Evolutionary conservation across 2,329 filamentous ascomycete species (phyloP).

Genomic region (Colletotrichum scovillei): DNA sequence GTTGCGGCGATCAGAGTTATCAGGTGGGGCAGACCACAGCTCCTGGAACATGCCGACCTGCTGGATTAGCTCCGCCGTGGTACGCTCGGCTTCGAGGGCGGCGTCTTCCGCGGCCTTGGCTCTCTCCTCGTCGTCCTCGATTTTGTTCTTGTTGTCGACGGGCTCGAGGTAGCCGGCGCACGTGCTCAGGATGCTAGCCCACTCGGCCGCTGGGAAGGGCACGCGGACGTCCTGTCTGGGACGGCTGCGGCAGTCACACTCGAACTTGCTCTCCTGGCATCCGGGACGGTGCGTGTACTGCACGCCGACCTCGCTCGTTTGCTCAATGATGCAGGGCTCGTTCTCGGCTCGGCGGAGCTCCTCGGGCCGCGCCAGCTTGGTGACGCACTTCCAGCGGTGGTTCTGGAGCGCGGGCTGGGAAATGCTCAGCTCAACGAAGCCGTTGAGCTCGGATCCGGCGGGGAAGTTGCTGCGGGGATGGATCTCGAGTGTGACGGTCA

Average conservation of each 20-base stretch:
- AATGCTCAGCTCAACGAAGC: constrained; percentile 69
- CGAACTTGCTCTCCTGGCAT: constrained; percentile 58
- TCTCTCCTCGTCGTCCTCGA: constrained; percentile 39
- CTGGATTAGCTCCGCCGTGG: constrained; percentile 62
- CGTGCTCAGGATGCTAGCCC: constrained; percentile 68
- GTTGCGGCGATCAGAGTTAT: constrained; percentile 45
- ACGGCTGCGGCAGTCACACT: constrained; percentile 63
- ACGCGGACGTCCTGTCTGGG: constrained; percentile 63
- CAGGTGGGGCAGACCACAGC: constrained; percentile 66
- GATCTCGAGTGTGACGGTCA: constrained; percentile 70
- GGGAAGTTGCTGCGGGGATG: constrained; percentile 69
- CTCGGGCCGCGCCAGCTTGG: constrained; percentile 66
- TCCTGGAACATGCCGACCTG: constrained; percentile 76
- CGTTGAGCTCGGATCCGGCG: constrained; percentile 68
- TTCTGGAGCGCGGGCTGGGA: constrained; percentile 64
- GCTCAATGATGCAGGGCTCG: constrained; percentile 55
- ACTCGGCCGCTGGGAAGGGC: constrained; percentile 68
- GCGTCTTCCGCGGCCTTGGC: constrained; percentile 38
- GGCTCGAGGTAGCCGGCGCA: constrained; percentile 60
- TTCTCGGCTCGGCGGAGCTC: constrained; percentile 60
- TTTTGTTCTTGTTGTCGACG: constrained; percentile 36
- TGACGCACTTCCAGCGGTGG: constrained; percentile 71
- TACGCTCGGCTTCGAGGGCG: constrained; percentile 38
- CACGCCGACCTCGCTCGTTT: constrained; percentile 62
- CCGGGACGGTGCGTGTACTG: constrained; percentile 60